phyloP scores from a whole-genome alignment of 495 filamentous ascomycete genomes.

The Astrothelium subdiscretum region DNA sequence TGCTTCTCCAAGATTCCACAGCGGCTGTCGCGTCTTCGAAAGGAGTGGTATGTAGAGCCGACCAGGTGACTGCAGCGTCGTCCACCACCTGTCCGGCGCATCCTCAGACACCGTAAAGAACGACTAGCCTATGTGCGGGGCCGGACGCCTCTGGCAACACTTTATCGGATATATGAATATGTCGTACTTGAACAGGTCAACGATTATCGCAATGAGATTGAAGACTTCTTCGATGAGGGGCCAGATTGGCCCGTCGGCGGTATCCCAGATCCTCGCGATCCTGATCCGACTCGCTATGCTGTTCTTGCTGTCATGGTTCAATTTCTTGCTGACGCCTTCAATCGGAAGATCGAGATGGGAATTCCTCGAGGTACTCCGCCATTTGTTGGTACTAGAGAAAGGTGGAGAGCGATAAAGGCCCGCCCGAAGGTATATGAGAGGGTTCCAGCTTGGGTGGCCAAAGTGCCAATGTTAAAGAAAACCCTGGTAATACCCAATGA shows the following conservation, averaged over 20 bases:
- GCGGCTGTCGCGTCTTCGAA: background rate
- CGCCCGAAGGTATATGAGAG: background rate
- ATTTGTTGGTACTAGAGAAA: background rate
- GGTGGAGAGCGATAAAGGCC: background rate
- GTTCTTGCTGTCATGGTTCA: background rate
- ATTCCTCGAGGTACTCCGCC: background rate
- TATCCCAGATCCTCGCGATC: background rate
- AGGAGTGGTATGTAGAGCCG: background rate
- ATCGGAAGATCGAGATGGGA: background rate
- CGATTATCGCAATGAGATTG: background rate
- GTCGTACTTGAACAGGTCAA: background rate
- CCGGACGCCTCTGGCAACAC: background rate
- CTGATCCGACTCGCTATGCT: background rate
- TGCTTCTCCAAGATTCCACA: background rate
- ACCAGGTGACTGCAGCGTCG: background rate
- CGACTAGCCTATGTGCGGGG: background rate
- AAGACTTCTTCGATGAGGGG: background rate
- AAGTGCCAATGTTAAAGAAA: background rate
- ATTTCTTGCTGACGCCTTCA: background rate
- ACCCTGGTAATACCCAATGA: background rate
- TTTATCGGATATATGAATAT: constrained; percentile 1
- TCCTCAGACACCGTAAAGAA: background rate
- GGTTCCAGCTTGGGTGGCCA: background rate
- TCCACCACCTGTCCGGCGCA: background rate
- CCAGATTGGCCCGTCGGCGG: background rate